Percentiles rank a stretch among this genome's conserved stretches.
Conservation (phyloP, 345 rosid genomes). For the Stellera chamaejasme region DNA sequence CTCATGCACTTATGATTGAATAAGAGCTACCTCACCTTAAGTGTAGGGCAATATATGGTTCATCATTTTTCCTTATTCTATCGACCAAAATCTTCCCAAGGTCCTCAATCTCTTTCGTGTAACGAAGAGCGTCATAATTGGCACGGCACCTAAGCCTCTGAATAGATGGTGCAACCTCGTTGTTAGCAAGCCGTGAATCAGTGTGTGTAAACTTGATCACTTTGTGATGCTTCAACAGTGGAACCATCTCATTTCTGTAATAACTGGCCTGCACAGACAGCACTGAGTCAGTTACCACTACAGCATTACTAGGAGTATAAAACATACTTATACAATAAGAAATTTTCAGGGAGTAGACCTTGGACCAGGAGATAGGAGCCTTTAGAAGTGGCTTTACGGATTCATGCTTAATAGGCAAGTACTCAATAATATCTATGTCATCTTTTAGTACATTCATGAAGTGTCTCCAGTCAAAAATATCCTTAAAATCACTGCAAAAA, state of each 20-base stretch:
- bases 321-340: neutral
- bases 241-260: constrained; percentile 69
- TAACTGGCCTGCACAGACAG: constrained; percentile 71
- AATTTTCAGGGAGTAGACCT: constrained; percentile 34
- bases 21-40: constrained; percentile 39
- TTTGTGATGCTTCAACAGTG: constrained; percentile 61
- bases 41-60: constrained; percentile 83
- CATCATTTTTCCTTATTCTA: constrained; percentile 56
- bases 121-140: constrained; percentile 74
- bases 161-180: constrained; percentile 66
- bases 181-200: constrained; percentile 86
- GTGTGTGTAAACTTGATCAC: constrained; percentile 87
- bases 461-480: constrained; percentile 94
- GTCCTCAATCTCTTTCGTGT: constrained; percentile 61
- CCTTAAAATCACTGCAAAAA: constrained; percentile 74
- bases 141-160: constrained; percentile 92
- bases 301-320: constrained; percentile 1
- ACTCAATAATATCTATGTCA: constrained; percentile 75
- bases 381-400: constrained; percentile 51
- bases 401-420: constrained; percentile 50
- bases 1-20: neutral
- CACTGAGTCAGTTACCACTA: constrained; percentile 13
- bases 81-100: constrained; percentile 58
- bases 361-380: constrained; percentile 99
- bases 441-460: constrained; percentile 65